Conservation (phyloP, 352 stramenopile genomes). For the Phytophthora crassamura region DNA sequence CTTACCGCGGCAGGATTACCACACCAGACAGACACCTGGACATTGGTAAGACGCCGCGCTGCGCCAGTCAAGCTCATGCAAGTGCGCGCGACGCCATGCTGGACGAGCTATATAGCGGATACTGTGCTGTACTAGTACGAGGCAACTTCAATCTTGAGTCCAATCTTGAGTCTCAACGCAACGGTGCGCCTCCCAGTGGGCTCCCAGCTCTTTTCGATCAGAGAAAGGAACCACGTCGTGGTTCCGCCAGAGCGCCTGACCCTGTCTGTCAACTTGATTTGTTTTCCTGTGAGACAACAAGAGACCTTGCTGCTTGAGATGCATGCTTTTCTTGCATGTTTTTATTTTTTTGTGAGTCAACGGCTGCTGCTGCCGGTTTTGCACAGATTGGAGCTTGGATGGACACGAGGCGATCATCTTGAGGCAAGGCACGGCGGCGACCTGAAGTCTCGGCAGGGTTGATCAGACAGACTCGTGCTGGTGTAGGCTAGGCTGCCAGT, state of each 20-base stretch:
- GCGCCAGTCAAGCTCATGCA: neutral
- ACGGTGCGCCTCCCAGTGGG: no score
- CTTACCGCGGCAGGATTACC: slow-evolving; percentile 9
- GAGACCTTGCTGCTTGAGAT: slow-evolving; percentile 16
- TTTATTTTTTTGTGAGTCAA: neutral
- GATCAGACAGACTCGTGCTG: neutral
- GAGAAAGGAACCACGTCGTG: slow-evolving; percentile 1
- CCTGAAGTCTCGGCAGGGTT: no score
- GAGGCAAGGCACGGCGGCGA: no score
- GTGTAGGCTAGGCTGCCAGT: neutral
- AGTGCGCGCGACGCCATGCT: no score
- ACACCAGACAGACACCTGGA: neutral
- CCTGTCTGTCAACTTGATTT: slow-evolving; percentile 43
- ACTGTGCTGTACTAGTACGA: neutral
- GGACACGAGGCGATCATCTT: no score
- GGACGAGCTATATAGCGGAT: no score
- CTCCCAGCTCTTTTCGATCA: slow-evolving; percentile 3
- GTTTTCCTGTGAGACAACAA: slow-evolving; percentile 22
- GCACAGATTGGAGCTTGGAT: neutral
- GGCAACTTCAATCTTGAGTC: slow-evolving; percentile 9
- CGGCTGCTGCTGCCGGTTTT: no score
- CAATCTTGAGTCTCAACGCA: neutral
- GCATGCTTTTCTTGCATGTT: neutral
- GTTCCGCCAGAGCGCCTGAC: slow-evolving; percentile 8
- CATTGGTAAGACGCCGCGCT: no score